Conservation (phyloP, 1,284 basidiomycete species). For the Ustilago vetiveriae region DNA sequence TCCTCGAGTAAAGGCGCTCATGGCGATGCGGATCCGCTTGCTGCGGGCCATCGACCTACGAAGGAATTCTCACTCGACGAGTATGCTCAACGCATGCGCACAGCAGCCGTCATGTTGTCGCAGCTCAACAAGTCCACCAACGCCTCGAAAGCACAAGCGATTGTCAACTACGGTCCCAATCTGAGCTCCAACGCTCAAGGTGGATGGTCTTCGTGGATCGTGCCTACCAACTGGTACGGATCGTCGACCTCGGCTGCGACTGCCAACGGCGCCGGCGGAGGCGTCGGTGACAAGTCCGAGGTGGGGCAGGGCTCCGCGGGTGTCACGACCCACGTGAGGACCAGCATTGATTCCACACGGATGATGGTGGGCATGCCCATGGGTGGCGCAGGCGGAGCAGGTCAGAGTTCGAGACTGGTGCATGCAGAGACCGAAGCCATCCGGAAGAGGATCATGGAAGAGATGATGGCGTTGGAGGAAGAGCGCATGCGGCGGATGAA, state of each 20-base stretch:
- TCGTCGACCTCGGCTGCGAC: conserved; percentile 6
- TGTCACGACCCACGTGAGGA: conserved; percentile 44
- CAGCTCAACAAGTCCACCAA: conserved; percentile 77
- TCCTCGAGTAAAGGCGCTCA: conserved; percentile 1
- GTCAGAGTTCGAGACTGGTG: conserved; percentile 39
- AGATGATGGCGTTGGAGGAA: conserved; percentile 96
- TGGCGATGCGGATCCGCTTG: conserved; percentile 9
- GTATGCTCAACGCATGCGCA: conserved; percentile 97
- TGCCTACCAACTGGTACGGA: conserved; percentile 59
- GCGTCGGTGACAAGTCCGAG: conserved; percentile 46
- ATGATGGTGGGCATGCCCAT: conserved; percentile 22
- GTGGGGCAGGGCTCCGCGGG: conserved; percentile 54
- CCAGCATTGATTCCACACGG: conserved; percentile 19
- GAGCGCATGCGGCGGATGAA: conserved; percentile 95
- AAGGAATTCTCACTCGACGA: conserved; percentile 76
- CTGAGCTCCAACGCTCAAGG: conserved; percentile 54
- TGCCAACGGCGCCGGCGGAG: conserved; percentile 24
- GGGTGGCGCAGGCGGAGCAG: conserved; percentile 27
- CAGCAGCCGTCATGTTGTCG: conserved; percentile 96
- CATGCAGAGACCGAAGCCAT: conserved; percentile 75
- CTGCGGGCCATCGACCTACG: conserved; percentile 36
- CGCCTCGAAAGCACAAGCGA: conserved; percentile 50
- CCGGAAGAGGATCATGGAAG: conserved; percentile 94
- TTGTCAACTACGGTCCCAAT: conserved; percentile 51
- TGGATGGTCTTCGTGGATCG: conserved; percentile 61